These are phyloP conservation scores for Castanospermum australe DNA, from an alignment of 306 rosid genomes.

Conservation along the genomic window DNA sequence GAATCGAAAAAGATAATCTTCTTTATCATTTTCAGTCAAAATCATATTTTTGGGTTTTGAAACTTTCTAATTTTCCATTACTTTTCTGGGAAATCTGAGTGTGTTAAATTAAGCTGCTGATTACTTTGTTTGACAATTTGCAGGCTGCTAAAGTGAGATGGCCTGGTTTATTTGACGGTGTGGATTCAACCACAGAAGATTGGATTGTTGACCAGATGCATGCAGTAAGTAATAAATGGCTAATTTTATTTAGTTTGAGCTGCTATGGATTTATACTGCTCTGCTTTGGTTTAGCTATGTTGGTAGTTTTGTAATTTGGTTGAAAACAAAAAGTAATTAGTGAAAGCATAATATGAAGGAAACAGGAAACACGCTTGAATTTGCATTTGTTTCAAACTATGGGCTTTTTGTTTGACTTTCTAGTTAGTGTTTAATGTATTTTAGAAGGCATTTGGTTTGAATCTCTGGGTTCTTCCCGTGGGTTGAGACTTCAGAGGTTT, in stretches of 20 bases:
- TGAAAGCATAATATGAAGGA: not conserved
- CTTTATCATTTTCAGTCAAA: not conserved
- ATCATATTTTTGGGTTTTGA: not conserved
- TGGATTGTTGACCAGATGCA: slow-evolving; percentile 86
- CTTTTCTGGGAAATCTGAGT: not conserved
- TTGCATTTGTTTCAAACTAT: not conserved
- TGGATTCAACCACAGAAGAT: slow-evolving; percentile 58
- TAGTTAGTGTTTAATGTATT: not conserved
- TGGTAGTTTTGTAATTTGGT: slow-evolving; percentile 12
- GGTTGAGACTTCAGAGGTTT: not conserved
- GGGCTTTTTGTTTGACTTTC: not conserved
- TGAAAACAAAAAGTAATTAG: not conserved
- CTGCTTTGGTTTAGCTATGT: not conserved
- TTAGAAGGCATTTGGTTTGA: slow-evolving; percentile 9
- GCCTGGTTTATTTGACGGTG: slow-evolving; percentile 68
- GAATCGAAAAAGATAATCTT: not conserved
- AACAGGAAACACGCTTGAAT: slow-evolving; percentile 15
- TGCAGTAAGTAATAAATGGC: slow-evolving; percentile 42
- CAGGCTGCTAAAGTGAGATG: slow-evolving; percentile 91
- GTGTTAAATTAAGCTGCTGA: not conserved
- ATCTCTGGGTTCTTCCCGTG: not conserved
- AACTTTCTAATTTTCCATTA: not conserved
- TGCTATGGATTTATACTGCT: slow-evolving; percentile 3
- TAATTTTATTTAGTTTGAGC: not conserved
- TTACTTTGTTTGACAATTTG: slow-evolving; percentile 20